These are phyloP conservation scores for Hippophae tibetana DNA, from an alignment of 306 rosid species.

Conservation along the genomic window DNA sequence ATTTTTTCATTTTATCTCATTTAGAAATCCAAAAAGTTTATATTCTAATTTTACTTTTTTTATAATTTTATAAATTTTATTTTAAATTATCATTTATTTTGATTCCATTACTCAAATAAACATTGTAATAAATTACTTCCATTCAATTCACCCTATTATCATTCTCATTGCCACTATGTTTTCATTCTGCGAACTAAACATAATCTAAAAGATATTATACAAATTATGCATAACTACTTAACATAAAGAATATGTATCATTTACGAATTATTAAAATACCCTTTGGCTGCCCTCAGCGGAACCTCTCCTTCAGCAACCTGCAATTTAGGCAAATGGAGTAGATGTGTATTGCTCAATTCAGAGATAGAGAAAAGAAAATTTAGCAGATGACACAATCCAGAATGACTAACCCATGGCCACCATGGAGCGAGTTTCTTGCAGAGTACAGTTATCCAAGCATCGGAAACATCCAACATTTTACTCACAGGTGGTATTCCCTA, in stretches of 20 bases:
- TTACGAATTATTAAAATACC: constrained; percentile 32
- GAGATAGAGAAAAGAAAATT: constrained; percentile 5
- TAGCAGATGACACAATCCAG: constrained; percentile 1
- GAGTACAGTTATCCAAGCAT: constrained; percentile 72
- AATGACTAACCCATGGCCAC: constrained; percentile 89
- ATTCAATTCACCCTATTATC: no score
- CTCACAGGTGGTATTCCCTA: constrained; percentile 80
- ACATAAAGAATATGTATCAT: constrained; percentile 1
- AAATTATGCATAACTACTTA: constrained; percentile 5
- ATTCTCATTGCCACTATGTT: no score
- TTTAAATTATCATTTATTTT: no score
- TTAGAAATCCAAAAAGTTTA: no score
- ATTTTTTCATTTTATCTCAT: no score
- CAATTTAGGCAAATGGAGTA: constrained; percentile 14
- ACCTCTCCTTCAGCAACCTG: constrained; percentile 88
- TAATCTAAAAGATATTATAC: not conserved
- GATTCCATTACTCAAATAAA: no score
- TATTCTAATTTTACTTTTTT: no score
- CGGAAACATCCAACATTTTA: constrained; percentile 40
- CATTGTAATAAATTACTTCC: no score
- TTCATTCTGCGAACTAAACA: no score
- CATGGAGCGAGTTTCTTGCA: constrained; percentile 61
- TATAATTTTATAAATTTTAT: no score
- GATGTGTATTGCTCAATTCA: constrained; percentile 6
- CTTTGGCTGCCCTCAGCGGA: constrained; percentile 64